A percentile compares a stretch with the other conserved stretches of the same genome.
These are phyloP conservation scores for Pseudonitzschia delicatissima DNA, from an alignment of 108 stramenopile genomes.

Conservation along the genomic window DNA sequence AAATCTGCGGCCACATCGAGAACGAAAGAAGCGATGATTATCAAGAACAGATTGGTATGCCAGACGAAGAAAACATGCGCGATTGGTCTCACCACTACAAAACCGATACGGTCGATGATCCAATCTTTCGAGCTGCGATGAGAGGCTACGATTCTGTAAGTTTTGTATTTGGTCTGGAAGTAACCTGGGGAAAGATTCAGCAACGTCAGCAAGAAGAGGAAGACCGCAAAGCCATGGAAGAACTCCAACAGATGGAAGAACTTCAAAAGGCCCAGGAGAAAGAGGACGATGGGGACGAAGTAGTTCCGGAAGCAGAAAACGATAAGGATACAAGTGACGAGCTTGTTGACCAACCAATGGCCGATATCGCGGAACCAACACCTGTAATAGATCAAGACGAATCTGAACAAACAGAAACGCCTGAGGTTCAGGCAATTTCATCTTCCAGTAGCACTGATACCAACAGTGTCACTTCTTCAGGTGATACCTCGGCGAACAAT, in stretches of 20 bases:
- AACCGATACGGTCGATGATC: constrained; percentile 91
- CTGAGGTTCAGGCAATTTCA: neutral
- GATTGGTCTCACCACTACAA: constrained; percentile 91
- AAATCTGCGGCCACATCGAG: constrained; percentile 26
- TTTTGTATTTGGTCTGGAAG: constrained; percentile 94
- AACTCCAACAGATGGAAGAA: constrained; percentile 48
- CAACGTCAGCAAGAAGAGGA: constrained; percentile 88
- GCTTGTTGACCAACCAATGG: constrained; percentile 9
- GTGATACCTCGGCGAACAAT: neutral
- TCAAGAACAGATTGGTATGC: constrained; percentile 91
- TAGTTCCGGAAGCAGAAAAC: neutral
- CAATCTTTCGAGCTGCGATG: constrained; percentile 89
- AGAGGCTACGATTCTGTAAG: constrained; percentile 81
- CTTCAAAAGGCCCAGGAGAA: constrained; percentile 10
- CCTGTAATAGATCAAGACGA: neutral
- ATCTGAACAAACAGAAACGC: neutral
- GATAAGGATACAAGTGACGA: neutral
- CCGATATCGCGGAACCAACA: constrained; percentile 17
- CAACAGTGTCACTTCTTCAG: neutral
- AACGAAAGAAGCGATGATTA: constrained; percentile 86
- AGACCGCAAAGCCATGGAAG: constrained; percentile 63
- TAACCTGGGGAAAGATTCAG: constrained; percentile 91
- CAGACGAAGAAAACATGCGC: constrained; percentile 94
- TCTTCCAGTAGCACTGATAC: neutral
- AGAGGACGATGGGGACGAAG: constrained; percentile 20